Conservation (phyloP, 495 filamentous ascomycete genomes). For the Penicillium bialowiezense region DNA sequence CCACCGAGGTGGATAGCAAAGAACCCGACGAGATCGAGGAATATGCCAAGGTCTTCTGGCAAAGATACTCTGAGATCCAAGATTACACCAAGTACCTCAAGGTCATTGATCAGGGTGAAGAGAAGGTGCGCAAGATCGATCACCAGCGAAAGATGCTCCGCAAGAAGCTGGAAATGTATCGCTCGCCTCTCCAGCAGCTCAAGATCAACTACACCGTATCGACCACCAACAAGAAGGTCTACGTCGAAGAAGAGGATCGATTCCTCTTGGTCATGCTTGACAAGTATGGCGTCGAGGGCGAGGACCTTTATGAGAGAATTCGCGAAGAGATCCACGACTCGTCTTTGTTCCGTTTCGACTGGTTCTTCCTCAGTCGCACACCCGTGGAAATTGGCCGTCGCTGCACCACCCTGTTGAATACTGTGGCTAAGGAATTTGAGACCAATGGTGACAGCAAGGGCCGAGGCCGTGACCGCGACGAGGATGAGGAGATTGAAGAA, state of each 20-base stretch:
- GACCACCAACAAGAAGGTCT: slow-evolving; percentile 99
- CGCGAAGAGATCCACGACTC: slow-evolving; percentile 91
- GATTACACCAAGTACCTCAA: slow-evolving; percentile 84
- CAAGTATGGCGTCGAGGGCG: slow-evolving; percentile 81
- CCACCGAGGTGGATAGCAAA: slow-evolving; percentile 90
- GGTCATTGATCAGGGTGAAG: slow-evolving; percentile 88
- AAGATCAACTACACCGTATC: slow-evolving; percentile 99
- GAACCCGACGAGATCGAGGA: slow-evolving; percentile 76
- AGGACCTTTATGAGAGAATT: slow-evolving; percentile 80
- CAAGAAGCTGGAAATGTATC: slow-evolving; percentile 94
- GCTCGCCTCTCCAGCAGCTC: slow-evolving; percentile 92
- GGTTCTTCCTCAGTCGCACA: slow-evolving; percentile 96
- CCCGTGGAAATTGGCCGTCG: slow-evolving; percentile 87
- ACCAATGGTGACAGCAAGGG: slow-evolving; percentile 69
- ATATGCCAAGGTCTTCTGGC: slow-evolving; percentile 95
- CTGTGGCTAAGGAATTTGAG: slow-evolving; percentile 92
- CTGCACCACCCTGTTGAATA: slow-evolving; percentile 91
- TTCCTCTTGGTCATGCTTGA: slow-evolving; percentile 94
- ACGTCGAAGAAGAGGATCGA: slow-evolving; percentile 97
- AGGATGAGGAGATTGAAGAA: slow-evolving; percentile 72
- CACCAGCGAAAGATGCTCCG: slow-evolving; percentile 92
- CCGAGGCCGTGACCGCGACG: slow-evolving; percentile 69
- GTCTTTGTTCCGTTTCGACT: slow-evolving; percentile 95
- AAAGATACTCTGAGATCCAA: slow-evolving; percentile 79
- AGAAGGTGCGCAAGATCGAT: slow-evolving; percentile 79